Percentiles rank a stretch among this genome's conserved stretches.
Evolutionary conservation across 192 early-diverging fungal genomes (phyloP).

Genomic region (Rhizoclosmatium sp.): DNA sequence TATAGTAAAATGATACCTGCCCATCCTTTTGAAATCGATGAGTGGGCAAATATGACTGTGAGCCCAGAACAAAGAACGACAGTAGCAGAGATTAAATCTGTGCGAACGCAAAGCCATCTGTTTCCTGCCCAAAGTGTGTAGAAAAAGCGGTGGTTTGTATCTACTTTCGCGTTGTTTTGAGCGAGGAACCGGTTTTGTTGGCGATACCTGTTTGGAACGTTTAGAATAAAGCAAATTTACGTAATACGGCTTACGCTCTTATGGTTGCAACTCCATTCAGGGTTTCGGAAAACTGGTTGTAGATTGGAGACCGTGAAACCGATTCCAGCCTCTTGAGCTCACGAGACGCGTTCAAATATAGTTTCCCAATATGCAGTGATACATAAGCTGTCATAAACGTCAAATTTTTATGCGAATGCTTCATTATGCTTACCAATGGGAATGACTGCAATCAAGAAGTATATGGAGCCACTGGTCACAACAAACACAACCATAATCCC

Average conservation of each 20-base stretch:
- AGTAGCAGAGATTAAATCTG: slow-evolving; percentile 28
- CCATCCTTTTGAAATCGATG: slow-evolving; percentile 82
- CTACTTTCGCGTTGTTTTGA: slow-evolving; percentile 20
- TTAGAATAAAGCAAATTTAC: background rate
- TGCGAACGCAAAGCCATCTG: slow-evolving; percentile 37
- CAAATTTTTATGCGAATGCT: slow-evolving; percentile 15
- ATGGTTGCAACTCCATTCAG: slow-evolving; percentile 36
- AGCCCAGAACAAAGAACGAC: slow-evolving; percentile 70
- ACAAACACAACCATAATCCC: slow-evolving; percentile 31
- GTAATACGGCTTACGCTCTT: slow-evolving; percentile 1
- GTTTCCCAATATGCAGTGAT: slow-evolving; percentile 60
- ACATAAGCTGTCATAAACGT: background rate
- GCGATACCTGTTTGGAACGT: background rate
- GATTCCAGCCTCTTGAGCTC: slow-evolving; percentile 62
- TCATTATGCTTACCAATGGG: slow-evolving; percentile 30
- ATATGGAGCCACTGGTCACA: slow-evolving; percentile 63
- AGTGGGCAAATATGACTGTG: slow-evolving; percentile 61
- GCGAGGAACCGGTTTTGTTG: slow-evolving; percentile 21
- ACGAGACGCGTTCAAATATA: slow-evolving; percentile 51
- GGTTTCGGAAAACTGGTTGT: slow-evolving; percentile 82
- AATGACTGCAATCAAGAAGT: slow-evolving; percentile 58
- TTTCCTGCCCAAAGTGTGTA: slow-evolving; percentile 30
- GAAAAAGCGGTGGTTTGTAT: slow-evolving; percentile 34
- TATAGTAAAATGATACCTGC: slow-evolving; percentile 28
- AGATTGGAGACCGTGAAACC: slow-evolving; percentile 59